phyloP scores from a whole-genome alignment of 768 basidiomycete genomes.

The Mycena kentingensis region DNA sequence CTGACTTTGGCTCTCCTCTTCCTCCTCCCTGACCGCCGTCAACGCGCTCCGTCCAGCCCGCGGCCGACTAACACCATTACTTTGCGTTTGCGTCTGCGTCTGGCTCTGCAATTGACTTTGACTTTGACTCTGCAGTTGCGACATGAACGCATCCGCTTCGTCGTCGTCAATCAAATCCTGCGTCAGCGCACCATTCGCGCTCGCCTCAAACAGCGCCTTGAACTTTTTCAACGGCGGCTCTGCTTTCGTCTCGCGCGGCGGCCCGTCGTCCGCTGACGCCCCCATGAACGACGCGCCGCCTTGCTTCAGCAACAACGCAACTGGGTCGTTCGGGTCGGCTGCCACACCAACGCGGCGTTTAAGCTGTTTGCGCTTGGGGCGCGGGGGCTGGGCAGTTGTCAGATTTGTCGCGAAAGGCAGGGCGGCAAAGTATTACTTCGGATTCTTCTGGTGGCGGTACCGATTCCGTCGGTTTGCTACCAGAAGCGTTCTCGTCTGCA shows the following conservation, averaged over 20 bases:
- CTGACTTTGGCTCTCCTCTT: conserved; percentile 44
- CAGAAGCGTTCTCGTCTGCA: conserved; percentile 29
- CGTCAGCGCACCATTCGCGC: conserved; percentile 38
- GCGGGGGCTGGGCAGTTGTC: conserved; percentile 34
- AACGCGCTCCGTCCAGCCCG: conserved; percentile 21
- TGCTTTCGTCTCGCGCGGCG: conserved; percentile 18
- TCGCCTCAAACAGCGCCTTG: conserved; percentile 70
- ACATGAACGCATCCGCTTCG: conserved; percentile 9
- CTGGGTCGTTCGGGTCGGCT: conserved; percentile 7
- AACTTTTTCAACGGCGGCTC: conserved; percentile 72
- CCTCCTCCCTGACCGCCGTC: conserved; percentile 49
- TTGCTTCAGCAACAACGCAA: not conserved
- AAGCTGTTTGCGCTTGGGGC: conserved; percentile 53
- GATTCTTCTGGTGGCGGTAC: conserved; percentile 8
- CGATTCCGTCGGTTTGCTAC: conserved; percentile 22
- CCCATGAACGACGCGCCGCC: conserved; percentile 25
- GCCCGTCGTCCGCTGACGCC: conserved; percentile 17
- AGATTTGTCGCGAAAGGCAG: too few relatives aligned
- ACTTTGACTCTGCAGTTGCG: conserved; percentile 32
- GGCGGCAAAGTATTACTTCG: too few relatives aligned
- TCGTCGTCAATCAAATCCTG: conserved; percentile 14
- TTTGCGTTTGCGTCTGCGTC: conserved; percentile 23
- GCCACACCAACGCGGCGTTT: conserved; percentile 56
- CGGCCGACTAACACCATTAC: conserved; percentile 21
- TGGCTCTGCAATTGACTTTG: conserved; percentile 29